Conservation (phyloP, 2,329 filamentous ascomycete species). For the Mollisiaceae sp. region DNA sequence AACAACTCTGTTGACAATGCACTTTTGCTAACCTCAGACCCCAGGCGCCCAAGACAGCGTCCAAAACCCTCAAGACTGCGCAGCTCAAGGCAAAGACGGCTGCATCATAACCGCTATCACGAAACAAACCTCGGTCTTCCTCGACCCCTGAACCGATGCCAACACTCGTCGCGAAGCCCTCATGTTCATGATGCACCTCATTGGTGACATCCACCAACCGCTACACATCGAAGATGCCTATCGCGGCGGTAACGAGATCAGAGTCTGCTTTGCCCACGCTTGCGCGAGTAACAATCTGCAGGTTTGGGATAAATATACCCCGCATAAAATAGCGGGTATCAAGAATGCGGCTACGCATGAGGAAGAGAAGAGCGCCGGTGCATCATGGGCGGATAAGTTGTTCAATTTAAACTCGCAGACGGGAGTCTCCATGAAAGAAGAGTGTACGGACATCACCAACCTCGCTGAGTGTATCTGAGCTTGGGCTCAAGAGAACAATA, state of each 20-base stretch:
- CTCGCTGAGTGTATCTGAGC: conserved; percentile 58
- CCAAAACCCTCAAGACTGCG: conserved; percentile 53
- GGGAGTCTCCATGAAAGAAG: conserved; percentile 34
- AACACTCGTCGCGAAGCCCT: conserved; percentile 38
- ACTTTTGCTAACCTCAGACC: conserved; percentile 44
- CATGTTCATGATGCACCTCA: conserved; percentile 71
- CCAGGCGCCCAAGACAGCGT: not conserved
- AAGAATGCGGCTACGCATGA: conserved; percentile 10
- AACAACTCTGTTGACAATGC: conserved; percentile 46
- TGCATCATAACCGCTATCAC: conserved; percentile 56
- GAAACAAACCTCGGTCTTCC: conserved; percentile 53
- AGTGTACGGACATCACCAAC: conserved; percentile 57
- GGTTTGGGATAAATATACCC: conserved; percentile 75
- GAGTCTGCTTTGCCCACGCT: conserved; percentile 61
- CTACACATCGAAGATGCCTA: conserved; percentile 67
- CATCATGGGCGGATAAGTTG: conserved; percentile 55
- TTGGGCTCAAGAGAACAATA: conserved; percentile 68
- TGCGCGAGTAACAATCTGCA: conserved; percentile 64
- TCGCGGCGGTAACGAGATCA: conserved; percentile 70
- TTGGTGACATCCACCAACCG: conserved; percentile 71
- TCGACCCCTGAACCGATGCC: conserved; percentile 52
- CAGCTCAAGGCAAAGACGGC: conserved; percentile 49
- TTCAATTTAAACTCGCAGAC: conserved; percentile 26
- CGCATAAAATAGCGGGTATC: conserved; percentile 65
- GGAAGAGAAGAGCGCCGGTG: conserved; percentile 15